A percentile compares a stretch with the other conserved stretches of the same genome.
Conservation (phyloP, 257 asterid species). For the Scutellaria baicalensis region DNA sequence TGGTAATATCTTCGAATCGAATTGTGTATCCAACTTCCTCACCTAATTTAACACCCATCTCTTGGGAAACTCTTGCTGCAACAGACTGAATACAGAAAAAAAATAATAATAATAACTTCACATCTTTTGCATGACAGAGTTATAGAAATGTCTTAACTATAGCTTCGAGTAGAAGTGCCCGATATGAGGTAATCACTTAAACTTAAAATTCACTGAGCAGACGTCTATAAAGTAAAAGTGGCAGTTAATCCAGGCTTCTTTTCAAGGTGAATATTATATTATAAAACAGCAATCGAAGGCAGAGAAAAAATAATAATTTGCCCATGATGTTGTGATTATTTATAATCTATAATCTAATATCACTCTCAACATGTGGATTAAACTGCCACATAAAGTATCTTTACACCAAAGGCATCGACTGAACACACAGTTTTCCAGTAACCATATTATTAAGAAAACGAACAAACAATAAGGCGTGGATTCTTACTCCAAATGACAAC, state of each 20-base stretch:
- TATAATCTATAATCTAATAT: background rate
- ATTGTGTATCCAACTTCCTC: conserved; percentile 96
- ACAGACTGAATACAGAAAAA: conserved; percentile 52
- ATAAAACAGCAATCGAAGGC: background rate
- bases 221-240: background rate
- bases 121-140: background rate
- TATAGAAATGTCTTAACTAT: background rate
- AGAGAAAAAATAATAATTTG: background rate
- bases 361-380: background rate
- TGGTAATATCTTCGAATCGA: conserved; percentile 89
- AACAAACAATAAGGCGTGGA: background rate
- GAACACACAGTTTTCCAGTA: background rate
- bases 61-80: conserved; percentile 87
- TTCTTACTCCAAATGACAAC: background rate
- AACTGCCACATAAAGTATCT: background rate
- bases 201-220: background rate
- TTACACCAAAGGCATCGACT: background rate
- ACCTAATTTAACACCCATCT: conserved; percentile 89
- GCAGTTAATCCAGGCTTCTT: background rate
- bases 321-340: background rate
- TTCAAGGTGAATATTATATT: background rate
- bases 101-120: conserved; percentile 8
- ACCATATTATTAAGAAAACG: background rate
- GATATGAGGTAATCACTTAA: background rate
- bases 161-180: background rate